Evolutionary conservation across 331 rosid genomes (phyloP).

Genomic region (Prunus yedoensis): DNA sequence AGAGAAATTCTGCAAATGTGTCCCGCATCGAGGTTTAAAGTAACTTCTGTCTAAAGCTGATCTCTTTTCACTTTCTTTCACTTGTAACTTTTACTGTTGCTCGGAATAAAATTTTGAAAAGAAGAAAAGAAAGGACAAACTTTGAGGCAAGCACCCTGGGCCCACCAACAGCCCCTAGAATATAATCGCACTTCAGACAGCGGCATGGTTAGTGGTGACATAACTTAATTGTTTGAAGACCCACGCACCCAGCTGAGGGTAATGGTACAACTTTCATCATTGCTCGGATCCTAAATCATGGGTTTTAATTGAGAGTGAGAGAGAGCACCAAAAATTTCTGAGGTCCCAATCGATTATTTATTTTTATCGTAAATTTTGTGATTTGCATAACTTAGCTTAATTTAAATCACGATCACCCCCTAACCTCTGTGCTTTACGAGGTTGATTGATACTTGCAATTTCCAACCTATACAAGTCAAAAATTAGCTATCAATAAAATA

Average conservation of each 20-base stretch:
- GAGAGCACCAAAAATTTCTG: not conserved
- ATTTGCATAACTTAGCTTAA: not conserved
- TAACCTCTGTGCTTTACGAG: slow-evolving; percentile 4
- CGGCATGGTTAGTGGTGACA: not conserved
- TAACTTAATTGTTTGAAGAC: not conserved
- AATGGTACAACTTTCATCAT: slow-evolving; percentile 5
- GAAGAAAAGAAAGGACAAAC: too few relatives aligned
- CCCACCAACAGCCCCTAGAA: not conserved
- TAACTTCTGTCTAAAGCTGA: not conserved
- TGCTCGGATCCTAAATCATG: slow-evolving; percentile 16
- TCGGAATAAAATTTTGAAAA: not conserved
- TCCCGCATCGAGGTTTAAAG: not conserved
- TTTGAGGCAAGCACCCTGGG: not conserved
- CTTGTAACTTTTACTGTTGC: not conserved
- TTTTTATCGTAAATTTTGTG: slow-evolving; percentile 34
- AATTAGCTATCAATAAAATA: not conserved
- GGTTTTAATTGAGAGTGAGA: not conserved
- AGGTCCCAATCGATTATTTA: slow-evolving; percentile 1
- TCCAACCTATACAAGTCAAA: not conserved
- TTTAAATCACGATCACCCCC: not conserved
- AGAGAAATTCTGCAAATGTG: not conserved
- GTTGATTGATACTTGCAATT: slow-evolving; percentile 8
- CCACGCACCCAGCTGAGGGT: slow-evolving; percentile 2
- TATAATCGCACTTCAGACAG: too few relatives aligned
- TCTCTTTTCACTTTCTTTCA: not conserved